Percentiles rank a stretch among this genome's conserved stretches.
phyloP scores from a whole-genome alignment of 2,329 filamentous ascomycete genomes.

The Cryphonectria parasitica region DNA sequence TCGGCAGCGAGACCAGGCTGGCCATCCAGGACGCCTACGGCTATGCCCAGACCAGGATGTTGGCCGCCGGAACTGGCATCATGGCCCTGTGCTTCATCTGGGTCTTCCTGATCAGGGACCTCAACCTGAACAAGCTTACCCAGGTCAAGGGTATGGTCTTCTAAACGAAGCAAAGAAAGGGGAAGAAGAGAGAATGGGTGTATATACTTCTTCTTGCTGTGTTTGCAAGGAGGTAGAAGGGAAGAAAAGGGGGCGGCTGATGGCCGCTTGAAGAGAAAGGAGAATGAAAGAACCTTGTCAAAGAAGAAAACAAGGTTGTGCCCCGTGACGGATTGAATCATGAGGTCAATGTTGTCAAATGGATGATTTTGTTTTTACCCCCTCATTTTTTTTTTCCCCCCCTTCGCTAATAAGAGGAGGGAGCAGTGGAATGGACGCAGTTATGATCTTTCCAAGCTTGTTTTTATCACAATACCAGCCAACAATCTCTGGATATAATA shows the following conservation, averaged over 20 bases:
- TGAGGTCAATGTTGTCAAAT: constrained; percentile 1
- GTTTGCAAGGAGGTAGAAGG: neutral
- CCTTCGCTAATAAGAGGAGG: no score
- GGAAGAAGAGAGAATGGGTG: neutral
- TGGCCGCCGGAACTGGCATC: constrained; percentile 42
- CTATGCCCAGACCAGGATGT: constrained; percentile 54
- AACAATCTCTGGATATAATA: no score
- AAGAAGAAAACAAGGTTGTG: neutral
- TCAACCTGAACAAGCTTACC: constrained; percentile 51
- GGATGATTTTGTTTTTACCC: neutral
- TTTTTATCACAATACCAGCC: no score
- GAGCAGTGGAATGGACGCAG: no score
- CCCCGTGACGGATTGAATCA: neutral
- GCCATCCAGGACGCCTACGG: constrained; percentile 64
- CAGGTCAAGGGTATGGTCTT: constrained; percentile 58
- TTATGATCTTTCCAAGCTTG: no score
- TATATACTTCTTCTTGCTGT: neutral
- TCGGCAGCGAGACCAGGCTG: constrained; percentile 47
- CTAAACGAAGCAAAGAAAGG: constrained; percentile 35
- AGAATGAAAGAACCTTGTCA: neutral
- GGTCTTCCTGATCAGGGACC: constrained; percentile 52
- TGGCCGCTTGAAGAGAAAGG: neutral
- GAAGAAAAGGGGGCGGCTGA: neutral
- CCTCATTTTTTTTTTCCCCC: no score
- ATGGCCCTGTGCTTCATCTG: constrained; percentile 42